Base-by-base conservation (phyloP, 441 rosid species). In the Geranium incanum region DNA sequence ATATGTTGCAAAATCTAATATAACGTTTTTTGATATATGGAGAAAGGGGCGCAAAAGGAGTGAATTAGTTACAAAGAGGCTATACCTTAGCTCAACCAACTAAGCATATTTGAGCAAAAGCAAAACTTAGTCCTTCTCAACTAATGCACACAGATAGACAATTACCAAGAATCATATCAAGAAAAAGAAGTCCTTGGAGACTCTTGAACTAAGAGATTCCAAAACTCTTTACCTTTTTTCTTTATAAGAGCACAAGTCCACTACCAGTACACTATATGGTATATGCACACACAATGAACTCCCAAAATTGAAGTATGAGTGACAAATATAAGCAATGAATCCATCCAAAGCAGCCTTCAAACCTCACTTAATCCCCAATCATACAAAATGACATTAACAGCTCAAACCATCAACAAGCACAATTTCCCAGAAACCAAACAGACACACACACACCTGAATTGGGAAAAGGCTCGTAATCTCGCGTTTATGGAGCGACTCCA, bases 391-490 rank as follows among this genome's bases (percentile, higher is more conserved):
- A 9, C n/a, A 12, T 11, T 11, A 48, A 48, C 0, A 48, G 57
- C 57, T 48, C n/a, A 11, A 48, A 48, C 15, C 9, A 41, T 48
- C n/a, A 48, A 48, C 15, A 48, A 48, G 15, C 45, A 41, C 45
- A 41, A 41, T 41, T 5, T 41, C 45, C 45, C 45, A 1, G 9
- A 41, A 41, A 41, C 6, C 45, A 41, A 13, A 48, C 15, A 48
- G 12, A 48, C 57, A 48, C 4, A 67, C n/a, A 15, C 50, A 55
- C 57, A 87, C 98, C 82, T 95, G 99, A 81, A 95, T 90, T 50
- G 99, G 99, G 78, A 95, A 95, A 74, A 95, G 97, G 55, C 85
- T 85, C 79, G 92, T 87, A 74, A 95, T 95, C 75, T 97, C 99
- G 39, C 97, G 94, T 69, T 86, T 86, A 77, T 81, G 84, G 8